These are phyloP conservation scores for Globisporangium iwayamae DNA, from an alignment of 352 stramenopile genomes.

Conservation along the genomic window DNA sequence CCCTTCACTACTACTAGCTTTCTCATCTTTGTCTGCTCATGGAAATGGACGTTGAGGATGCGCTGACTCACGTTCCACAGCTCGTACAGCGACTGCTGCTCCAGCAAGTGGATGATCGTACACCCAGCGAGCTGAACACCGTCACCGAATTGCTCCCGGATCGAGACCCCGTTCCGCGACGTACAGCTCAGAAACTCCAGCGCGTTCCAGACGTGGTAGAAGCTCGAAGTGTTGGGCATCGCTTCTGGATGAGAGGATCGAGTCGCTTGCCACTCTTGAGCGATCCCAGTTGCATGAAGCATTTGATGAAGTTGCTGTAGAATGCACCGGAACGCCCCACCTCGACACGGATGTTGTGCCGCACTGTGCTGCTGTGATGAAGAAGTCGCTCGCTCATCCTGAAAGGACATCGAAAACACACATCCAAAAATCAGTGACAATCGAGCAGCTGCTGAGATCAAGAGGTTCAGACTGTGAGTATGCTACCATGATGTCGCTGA, in stretches of 20 bases:
- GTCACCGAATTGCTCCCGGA: conserved; percentile 48
- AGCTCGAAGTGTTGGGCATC: conserved; percentile 39
- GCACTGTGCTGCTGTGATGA: neutral
- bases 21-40: conserved; percentile 21
- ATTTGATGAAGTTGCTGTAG: conserved; percentile 28
- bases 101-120: conserved; percentile 50
- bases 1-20: neutral
- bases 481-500: conserved; percentile 34
- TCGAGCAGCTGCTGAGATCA: neutral
- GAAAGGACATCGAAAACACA: neutral
- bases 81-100: conserved; percentile 48
- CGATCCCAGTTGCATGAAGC: conserved; percentile 31
- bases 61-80: conserved; percentile 62
- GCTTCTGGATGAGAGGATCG: conserved; percentile 36
- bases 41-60: conserved; percentile 37
- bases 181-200: conserved; percentile 63
- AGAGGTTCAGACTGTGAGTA: neutral
- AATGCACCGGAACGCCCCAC: conserved; percentile 11
- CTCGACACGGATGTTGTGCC: neutral
- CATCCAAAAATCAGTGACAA: neutral
- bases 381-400: conserved; percentile 3
- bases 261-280: conserved; percentile 32
- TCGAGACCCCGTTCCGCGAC: conserved; percentile 16
- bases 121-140: conserved; percentile 59
- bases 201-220: conserved; percentile 62